These are phyloP conservation scores for Jatropha multifida DNA, from an alignment of 441 rosid genomes.

Conservation along the genomic window DNA sequence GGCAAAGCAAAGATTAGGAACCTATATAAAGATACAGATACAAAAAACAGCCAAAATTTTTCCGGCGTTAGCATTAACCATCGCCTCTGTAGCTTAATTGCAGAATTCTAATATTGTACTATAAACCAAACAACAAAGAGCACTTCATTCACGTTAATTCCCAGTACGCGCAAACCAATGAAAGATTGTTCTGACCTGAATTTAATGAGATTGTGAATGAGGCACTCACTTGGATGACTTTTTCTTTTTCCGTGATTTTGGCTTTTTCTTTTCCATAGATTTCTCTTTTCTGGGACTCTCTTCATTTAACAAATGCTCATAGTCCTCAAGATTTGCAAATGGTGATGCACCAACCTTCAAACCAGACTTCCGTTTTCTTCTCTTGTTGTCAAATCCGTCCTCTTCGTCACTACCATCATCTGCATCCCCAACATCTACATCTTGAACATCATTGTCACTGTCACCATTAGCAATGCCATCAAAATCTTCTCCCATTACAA, in stretches of 20 bases:
- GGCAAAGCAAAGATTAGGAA: background rate
- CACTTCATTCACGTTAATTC: background rate
- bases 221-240: background rate
- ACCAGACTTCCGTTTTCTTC: constrained; percentile 44
- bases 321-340: constrained; percentile 83
- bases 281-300: constrained; percentile 29
- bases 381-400: constrained; percentile 28
- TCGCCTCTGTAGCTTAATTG: background rate
- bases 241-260: constrained; percentile 13
- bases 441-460: constrained; percentile 31
- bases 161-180: too few species aligned
- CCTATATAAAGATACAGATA: background rate
- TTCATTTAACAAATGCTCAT: constrained; percentile 64
- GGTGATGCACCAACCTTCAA: constrained; percentile 57
- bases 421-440: constrained; percentile 34
- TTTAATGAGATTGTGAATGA: background rate
- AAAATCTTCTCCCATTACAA: constrained; percentile 47
- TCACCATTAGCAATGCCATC: constrained; percentile 32
- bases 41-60: background rate
- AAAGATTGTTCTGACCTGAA: background rate
- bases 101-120: background rate
- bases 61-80: background rate
- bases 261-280: background rate
- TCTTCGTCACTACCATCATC: constrained; percentile 41
- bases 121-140: background rate